Base-by-base conservation (phyloP, 202 grass and related monocot species). In the Elaeis oleifera region DNA sequence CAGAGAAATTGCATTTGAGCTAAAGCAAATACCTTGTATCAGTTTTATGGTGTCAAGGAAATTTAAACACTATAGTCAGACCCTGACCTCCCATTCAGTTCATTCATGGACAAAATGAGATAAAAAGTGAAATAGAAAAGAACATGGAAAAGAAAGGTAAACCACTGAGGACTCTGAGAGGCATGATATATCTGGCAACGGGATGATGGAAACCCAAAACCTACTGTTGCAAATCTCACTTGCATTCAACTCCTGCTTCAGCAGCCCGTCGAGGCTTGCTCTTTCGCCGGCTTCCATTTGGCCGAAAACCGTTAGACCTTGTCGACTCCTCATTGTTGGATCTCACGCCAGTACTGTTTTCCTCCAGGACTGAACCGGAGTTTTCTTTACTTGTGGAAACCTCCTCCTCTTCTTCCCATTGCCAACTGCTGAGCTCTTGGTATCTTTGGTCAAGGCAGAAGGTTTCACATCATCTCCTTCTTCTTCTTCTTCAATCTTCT, bases 211-310 rank as follows among this genome's bases (percentile, higher is more conserved):
- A 13, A 44, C 36, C 36, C 13, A 44, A 13, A 44, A 44, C 1
- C 36, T 14, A 44, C 36, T 44, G 36, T 14, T 13, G 36, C 9
- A 75, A 79, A 49, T 53, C 28, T 88, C 66, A 85, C 59, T 78
- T 69, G 63, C 69, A 82, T 72, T 75, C 71, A 23, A 99, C 59
- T 59, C 85, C 83, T 0, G 95, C 95, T 68, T 99, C 95, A 18
- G 95, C 89, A 3, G 95, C 95, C 74, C 95, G 56, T 39, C 73
- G 81, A 26, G 89, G 95, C 36, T 84, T 94, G 79, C 73, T 94
- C 83, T 99, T 99, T 68, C 95, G 79, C 58, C 95, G 80, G 80
- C 85, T 89, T 16, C 78, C 75, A 25, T 77, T 83, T 17, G 82
- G 95, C 54, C 95, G 79, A 81, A 99, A 87, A 3, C 85, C 85